Evolutionary conservation across 2,329 filamentous ascomycete genomes (phyloP).

Genomic region (Arachnomyces sp.): DNA sequence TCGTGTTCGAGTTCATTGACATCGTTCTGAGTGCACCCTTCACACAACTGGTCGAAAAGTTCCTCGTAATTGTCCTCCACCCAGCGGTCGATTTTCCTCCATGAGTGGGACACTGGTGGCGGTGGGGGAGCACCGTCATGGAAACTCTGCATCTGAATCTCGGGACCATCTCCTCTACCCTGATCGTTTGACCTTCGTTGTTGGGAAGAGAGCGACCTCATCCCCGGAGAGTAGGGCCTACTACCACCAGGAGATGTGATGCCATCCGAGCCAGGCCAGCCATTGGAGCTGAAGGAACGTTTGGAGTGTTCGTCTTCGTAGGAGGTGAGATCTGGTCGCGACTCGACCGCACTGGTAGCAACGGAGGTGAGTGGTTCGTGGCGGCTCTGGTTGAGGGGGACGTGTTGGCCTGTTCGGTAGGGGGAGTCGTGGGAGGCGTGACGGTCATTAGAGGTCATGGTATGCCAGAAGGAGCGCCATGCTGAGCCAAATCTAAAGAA

Average conservation of each 20-base stretch:
- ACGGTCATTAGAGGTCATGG: constrained; percentile 70
- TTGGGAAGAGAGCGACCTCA: constrained; percentile 67
- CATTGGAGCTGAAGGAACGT: constrained; percentile 48
- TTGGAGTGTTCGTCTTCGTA: constrained; percentile 65
- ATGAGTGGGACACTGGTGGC: constrained; percentile 80
- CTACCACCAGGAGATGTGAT: constrained; percentile 44
- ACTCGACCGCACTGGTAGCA: constrained; percentile 77
- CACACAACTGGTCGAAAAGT: constrained; percentile 84
- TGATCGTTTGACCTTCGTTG: constrained; percentile 51
- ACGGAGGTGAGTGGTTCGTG: constrained; percentile 78
- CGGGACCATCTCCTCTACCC: constrained; percentile 61
- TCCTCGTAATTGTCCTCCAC: constrained; percentile 92
- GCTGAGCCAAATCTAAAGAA: constrained; percentile 54
- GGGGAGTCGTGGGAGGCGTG: constrained; percentile 89
- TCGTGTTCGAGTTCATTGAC: constrained; percentile 95
- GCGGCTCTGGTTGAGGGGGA: constrained; percentile 74
- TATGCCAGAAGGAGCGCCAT: constrained; percentile 92
- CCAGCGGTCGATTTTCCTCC: constrained; percentile 91
- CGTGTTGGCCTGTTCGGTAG: constrained; percentile 81
- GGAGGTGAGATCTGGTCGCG: constrained; percentile 71
- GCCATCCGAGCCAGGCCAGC: constrained; percentile 52
- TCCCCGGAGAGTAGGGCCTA: constrained; percentile 80
- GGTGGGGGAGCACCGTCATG: constrained; percentile 82
- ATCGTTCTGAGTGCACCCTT: constrained; percentile 87
- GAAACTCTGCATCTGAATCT: constrained; percentile 96